Evolutionary conservation across 257 asterid genomes (phyloP).

Genomic region (Solanum clarkiae): DNA sequence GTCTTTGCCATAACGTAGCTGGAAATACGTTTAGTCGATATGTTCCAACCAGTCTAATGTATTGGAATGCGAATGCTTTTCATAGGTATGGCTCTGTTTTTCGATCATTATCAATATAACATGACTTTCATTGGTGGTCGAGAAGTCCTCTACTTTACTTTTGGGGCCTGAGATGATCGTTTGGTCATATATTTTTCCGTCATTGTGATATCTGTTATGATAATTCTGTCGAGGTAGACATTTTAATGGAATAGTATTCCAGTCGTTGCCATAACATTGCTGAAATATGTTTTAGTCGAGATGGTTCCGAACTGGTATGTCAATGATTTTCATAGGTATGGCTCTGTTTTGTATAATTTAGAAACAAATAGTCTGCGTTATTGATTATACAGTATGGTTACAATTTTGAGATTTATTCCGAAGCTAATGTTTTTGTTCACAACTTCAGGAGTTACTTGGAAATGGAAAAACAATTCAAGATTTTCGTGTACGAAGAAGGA

Average conservation of each 20-base stretch:
- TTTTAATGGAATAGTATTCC: not conserved
- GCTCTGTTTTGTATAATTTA: not conserved
- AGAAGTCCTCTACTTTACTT: not conserved
- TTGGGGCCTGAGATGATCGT: not conserved
- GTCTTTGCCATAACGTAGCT: too few relatives aligned
- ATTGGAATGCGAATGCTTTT: conserved; percentile 53
- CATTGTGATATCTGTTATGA: not conserved
- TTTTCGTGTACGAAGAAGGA: conserved; percentile 81
- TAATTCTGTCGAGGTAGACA: not conserved
- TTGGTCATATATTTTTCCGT: not conserved
- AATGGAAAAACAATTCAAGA: conserved; percentile 74
- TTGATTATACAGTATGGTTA: not conserved
- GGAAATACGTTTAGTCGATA: not conserved
- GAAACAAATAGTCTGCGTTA: not conserved
- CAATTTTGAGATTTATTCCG: not conserved
- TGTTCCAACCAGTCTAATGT: conserved; percentile 46
- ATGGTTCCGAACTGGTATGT: conserved; percentile 61
- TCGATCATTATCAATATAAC: not conserved
- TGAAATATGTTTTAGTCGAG: not conserved
- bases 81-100: conserved; percentile 22
- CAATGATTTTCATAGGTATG: conserved; percentile 52
- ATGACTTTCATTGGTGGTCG: not conserved
- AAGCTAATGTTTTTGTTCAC: not conserved
- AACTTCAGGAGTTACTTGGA: conserved; percentile 70
- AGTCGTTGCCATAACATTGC: not conserved